phyloP scores from a whole-genome alignment of 768 basidiomycete genomes.

The Auriscalpium microsporum region DNA sequence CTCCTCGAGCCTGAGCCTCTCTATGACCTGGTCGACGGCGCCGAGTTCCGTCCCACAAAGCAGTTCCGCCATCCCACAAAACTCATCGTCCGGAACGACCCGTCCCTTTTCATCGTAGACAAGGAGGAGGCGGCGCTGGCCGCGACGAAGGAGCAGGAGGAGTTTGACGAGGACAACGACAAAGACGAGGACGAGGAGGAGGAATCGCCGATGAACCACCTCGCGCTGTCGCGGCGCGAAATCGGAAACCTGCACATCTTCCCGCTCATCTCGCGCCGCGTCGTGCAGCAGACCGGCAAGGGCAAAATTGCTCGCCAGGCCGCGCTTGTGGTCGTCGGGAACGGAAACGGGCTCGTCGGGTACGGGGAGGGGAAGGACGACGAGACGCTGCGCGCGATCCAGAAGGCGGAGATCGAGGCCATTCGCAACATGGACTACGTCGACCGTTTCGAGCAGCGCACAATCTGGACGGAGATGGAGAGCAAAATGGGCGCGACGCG shows the following conservation, averaged over 20 bases:
- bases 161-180: slow-evolving; percentile 4
- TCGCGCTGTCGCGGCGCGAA: slow-evolving; percentile 22
- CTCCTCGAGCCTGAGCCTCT: slow-evolving; percentile 56
- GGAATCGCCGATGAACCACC: slow-evolving; percentile 24
- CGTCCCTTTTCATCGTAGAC: slow-evolving; percentile 48
- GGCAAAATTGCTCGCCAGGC: slow-evolving; percentile 70
- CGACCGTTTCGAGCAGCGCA: slow-evolving; percentile 88
- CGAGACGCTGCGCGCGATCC: slow-evolving; percentile 42
- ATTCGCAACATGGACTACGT: slow-evolving; percentile 88
- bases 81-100: slow-evolving; percentile 62
- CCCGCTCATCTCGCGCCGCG: slow-evolving; percentile 40
- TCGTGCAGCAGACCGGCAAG: slow-evolving; percentile 89
- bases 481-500: slow-evolving; percentile 79
- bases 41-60: slow-evolving; percentile 44
- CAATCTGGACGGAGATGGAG: slow-evolving; percentile 87
- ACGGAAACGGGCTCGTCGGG: slow-evolving; percentile 78
- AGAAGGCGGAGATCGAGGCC: slow-evolving; percentile 58
- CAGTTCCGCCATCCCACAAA: slow-evolving; percentile 50
- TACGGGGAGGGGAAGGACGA: slow-evolving; percentile 73
- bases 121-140: slow-evolving; percentile 24
- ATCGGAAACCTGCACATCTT: slow-evolving; percentile 31
- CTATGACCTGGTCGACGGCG: slow-evolving; percentile 50
- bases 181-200: slow-evolving; percentile 14
- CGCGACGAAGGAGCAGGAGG: slow-evolving; percentile 21
- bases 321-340: slow-evolving; percentile 65